Conservation (phyloP, 148 eudicot genomes). For the Arctostaphylos glauca region DNA sequence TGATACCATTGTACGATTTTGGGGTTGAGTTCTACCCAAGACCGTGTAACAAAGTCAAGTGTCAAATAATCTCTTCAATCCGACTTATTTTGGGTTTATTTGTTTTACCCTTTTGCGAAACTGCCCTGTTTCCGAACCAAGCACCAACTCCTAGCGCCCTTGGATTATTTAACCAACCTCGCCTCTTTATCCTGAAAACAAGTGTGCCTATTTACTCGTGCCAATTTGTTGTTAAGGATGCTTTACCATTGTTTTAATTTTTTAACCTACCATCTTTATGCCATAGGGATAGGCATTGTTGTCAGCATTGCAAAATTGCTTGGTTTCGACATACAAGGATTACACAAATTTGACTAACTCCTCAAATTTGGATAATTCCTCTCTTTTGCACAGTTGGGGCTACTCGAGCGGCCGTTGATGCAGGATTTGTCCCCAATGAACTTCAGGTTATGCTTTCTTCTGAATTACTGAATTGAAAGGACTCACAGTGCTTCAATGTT, state of each 20-base stretch:
- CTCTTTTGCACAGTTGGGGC: slow-evolving; percentile 68
- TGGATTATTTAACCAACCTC: background rate
- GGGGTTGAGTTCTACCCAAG: too few relatives aligned
- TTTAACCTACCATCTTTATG: background rate
- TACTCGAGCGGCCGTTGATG: slow-evolving; percentile 98
- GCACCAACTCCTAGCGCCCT: background rate
- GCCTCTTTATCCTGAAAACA: background rate
- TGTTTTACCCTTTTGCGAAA: background rate
- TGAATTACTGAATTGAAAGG: background rate
- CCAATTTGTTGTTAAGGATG: background rate
- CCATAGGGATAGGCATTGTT: background rate
- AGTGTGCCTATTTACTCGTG: background rate
- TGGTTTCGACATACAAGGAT: background rate
- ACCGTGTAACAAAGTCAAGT: background rate
- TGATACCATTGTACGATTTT: too few relatives aligned
- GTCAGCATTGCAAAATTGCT: background rate
- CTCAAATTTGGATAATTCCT: slow-evolving; percentile 14
- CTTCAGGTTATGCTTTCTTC: slow-evolving; percentile 50
- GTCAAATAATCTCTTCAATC: background rate
- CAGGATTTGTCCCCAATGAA: slow-evolving; percentile 90
- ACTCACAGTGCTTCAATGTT: background rate
- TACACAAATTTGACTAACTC: slow-evolving; percentile 11
- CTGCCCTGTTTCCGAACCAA: slow-evolving; percentile 1
- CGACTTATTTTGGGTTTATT: background rate
- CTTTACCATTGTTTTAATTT: background rate